Base-by-base conservation (phyloP, 106 monocot species). In the Vanilla planifolia region DNA sequence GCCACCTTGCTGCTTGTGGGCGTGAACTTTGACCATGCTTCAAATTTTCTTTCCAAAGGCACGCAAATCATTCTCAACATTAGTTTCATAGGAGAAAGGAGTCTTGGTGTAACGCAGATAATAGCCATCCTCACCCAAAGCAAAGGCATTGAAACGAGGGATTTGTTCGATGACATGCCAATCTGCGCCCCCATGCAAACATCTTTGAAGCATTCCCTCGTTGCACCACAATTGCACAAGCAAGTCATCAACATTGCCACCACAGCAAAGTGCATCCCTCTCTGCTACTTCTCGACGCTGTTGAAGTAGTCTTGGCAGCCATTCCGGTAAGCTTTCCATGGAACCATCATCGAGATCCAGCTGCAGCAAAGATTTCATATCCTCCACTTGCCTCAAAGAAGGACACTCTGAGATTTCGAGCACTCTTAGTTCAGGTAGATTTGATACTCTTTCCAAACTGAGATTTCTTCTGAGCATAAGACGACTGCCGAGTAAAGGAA, bases 111-210 rank as follows among this genome's bases (percentile, higher is more conserved):
- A 80, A 3, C 33, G 57, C 10, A 80, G 28, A 34, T 64, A 71
- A n/a, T n/a, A n/a, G n/a, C n/a, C n/a, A n/a, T 8, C 26, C 59
- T 10, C 4, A 15, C n/a, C 17, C 1, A 50, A 9, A 15, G 16
- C 45, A 14, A 51, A 25, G 16, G 59, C 64, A 21, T 55, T n/a
- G 7, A 80, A 70, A 25, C 53, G 37, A 0, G 37, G 51, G 21
- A 75, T 48, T 6, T 75, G 36, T 40, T 61, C 43, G 20, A 80
- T 71, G 10, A 61, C 24, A 21, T 53, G 26, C 75, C 80, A 76
- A 52, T 80, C 44, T 1, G 58, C 39, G 9, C 75, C 67, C 43
- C 56, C 57, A 15, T 57, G 23, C 5, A 64, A 10, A 34, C 80
- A 80, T 41, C 56, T 60, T 19, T 34, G 16, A n/a, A 80, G 62